phyloP scores from a whole-genome alignment of 1,284 basidiomycete species.

The Pseudozyma pruni region DNA sequence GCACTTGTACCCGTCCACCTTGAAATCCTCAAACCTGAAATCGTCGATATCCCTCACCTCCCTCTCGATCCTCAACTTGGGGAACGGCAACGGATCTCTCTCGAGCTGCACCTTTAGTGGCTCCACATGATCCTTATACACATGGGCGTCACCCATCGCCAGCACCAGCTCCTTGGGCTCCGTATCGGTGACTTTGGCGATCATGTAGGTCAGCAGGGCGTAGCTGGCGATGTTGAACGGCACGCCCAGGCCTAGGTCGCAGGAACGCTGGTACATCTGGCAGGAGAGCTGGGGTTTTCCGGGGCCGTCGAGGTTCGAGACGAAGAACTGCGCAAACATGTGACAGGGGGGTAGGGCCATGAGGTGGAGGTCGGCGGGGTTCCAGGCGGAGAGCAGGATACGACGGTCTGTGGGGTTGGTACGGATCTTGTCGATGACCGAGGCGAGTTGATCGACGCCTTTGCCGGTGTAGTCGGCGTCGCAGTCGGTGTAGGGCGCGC shows the following conservation, averaged over 20 bases:
- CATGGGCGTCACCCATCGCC: conserved; percentile 95
- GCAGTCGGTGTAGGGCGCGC: conserved; percentile 85
- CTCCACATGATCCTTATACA: conserved; percentile 91
- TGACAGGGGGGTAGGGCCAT: conserved; percentile 99
- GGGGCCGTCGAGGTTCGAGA: conserved; percentile 71
- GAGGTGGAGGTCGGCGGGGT: conserved; percentile 87
- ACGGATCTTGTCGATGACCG: conserved; percentile 91
- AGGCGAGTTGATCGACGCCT: conserved; percentile 90
- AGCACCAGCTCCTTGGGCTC: conserved; percentile 86
- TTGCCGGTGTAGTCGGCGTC: conserved; percentile 81
- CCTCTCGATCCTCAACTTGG: conserved; percentile 77
- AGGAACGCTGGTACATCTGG: conserved; percentile 97
- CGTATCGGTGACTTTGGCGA: conserved; percentile 87
- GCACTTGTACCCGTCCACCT: conserved; percentile 86
- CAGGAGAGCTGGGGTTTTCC: conserved; percentile 75
- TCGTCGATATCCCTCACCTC: conserved; percentile 81
- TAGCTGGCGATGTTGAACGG: conserved; percentile 99
- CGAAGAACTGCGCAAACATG: conserved; percentile 98
- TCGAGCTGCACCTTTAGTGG: conserved; percentile 83
- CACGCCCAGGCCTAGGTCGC: conserved; percentile 88
- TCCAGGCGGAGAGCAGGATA: conserved; percentile 98
- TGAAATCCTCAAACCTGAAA: conserved; percentile 83
- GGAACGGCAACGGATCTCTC: conserved; percentile 83
- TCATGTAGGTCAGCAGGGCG: conserved; percentile 94
- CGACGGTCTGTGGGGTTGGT: conserved; percentile 91